Base-by-base conservation (phyloP, 164 flowering plant species). In the Vitis amurensis region DNA sequence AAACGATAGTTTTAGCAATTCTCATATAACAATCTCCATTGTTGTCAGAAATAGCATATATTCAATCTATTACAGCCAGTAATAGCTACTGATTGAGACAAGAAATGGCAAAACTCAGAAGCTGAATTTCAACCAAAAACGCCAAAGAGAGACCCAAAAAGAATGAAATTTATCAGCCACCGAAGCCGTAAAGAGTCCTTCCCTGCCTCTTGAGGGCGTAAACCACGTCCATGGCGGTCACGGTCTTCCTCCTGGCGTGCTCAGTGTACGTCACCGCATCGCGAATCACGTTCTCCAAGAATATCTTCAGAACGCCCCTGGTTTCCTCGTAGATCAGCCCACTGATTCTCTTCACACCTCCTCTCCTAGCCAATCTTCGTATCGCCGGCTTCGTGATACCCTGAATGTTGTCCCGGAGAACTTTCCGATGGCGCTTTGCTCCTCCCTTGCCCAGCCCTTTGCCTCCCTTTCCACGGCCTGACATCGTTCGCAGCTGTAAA, bases 381-480 rank as follows among this genome's bases (percentile, higher is more conserved):
- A 74, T 74, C 52, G 77, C 77, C 27, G 77, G 77, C 72, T 74
- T 74, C 37, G 77, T 74, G 55, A 74, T 74, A 0, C 77, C 77
- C 60, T 74, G 77, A 65, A 74, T 74, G 61, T 74, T 74, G 53
- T 74, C 77, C 3, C 77, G 66, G 8, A 74, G 73, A 0, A 74
- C 77, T 68, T 74, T 74, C 9, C 77, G 53, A 61, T 74, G 77
- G 0, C 77, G 49, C 66, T 74, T 74, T 11, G 77, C 77, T 51
- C 77, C 77, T 9, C 77, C 77, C 66, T 74, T 71, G 48, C 74
- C 74, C 63, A 71, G 13, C 1, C 74, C 74, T 68, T 71, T 69
- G 49, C 77, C 77, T 58, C 77, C 77, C 73, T 74, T 74, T 17
- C 77, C 77, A 37, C 73, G 77, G 30, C 77, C 77, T 0, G 77